Percentiles rank a stretch among this genome's conserved stretches.
Evolutionary conservation across 495 filamentous ascomycete genomes (phyloP).

Genomic region (Annulohypoxylon moriforme): DNA sequence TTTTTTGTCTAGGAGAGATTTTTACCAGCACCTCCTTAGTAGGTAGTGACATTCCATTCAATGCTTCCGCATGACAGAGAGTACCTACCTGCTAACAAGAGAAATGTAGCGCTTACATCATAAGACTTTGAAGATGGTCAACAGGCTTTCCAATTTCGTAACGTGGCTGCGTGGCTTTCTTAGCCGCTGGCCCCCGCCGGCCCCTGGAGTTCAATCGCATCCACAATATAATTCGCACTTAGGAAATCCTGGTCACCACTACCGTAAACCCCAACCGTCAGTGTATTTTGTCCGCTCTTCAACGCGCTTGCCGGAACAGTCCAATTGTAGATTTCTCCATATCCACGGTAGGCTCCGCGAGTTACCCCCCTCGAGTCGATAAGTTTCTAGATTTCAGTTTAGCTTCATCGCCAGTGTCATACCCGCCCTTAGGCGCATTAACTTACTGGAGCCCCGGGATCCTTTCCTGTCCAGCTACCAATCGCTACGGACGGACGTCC

Average conservation of each 20-base stretch:
- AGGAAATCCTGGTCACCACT: conserved; percentile 62
- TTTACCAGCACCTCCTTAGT: no score
- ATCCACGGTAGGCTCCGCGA: conserved; percentile 67
- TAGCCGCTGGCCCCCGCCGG: conserved; percentile 16
- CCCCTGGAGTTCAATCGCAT: conserved; percentile 61
- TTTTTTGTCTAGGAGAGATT: no score
- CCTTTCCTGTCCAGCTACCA: conserved; percentile 57
- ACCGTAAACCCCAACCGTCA: conserved; percentile 65
- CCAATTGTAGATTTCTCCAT: conserved; percentile 67
- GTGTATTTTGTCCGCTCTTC: conserved; percentile 65
- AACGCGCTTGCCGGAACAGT: conserved; percentile 62
- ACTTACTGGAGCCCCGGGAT: conserved; percentile 65
- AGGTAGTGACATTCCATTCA: no score
- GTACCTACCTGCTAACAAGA: no score
- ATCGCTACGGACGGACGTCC: conserved; percentile 58
- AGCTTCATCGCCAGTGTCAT: background rate
- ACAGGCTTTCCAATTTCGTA: no score
- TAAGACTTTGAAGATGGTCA: background rate
- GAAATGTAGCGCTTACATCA: background rate
- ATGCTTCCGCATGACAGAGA: no score
- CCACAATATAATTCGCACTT: conserved; percentile 67
- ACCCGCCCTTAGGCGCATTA: no score
- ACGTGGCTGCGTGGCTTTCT: no score
- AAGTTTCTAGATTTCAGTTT: conserved; percentile 42
- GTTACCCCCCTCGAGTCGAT: conserved; percentile 70